Evolutionary conservation across 805 yeast species (phyloP), one percentile per base, ranked within the genome.

Genomic region (Teunomyces stri): DNA sequence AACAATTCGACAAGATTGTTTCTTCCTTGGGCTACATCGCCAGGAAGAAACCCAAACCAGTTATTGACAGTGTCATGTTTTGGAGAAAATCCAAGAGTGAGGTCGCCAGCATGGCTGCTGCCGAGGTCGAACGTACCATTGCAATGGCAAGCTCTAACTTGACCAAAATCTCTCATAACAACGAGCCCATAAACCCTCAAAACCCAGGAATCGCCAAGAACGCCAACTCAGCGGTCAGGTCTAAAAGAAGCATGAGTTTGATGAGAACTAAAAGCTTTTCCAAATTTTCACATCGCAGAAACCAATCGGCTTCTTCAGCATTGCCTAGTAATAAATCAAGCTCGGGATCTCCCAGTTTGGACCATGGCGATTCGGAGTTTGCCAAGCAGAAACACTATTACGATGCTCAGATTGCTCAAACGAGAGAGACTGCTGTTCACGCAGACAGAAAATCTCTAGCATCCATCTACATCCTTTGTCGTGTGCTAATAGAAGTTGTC

Each of bases 31-130:
- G 99, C 6, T 88, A 88, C 62, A 88, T 94, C 33, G 95, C 99
- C 1, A 78, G 89, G 47, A 76, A 85, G 21, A 88, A 89, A 54
- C 97, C 98, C 0, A 91, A 89, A 60, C 96, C 97, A 0, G 97
- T 94, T 1, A 90, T 95, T 29, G 99, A 94, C 64, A 89, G 96
- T 5, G 96, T 94, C 50, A 91, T 94, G 98, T 91, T 88, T 62
- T 94, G 99, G 99, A 78, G 98, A 50, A 89, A 92, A 62, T 82
- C 92, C 1, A 94, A 94, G 64, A 84, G 95, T 11, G 98, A 92
- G 57, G 84, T 87, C 3, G 89, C 96, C 1, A 58, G 68, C 4
- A 59, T 72, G 65, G 78, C 77, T 2, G 70, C 74, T 2, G 51
- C 61, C 1, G 77, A 72, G 46, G 70, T 72, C 12, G 78, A 72